A percentile compares a stretch with the other conserved stretches of the same genome.
Conservation (phyloP, 1,284 basidiomycete genomes). For the Laetiporus sulphureus region DNA sequence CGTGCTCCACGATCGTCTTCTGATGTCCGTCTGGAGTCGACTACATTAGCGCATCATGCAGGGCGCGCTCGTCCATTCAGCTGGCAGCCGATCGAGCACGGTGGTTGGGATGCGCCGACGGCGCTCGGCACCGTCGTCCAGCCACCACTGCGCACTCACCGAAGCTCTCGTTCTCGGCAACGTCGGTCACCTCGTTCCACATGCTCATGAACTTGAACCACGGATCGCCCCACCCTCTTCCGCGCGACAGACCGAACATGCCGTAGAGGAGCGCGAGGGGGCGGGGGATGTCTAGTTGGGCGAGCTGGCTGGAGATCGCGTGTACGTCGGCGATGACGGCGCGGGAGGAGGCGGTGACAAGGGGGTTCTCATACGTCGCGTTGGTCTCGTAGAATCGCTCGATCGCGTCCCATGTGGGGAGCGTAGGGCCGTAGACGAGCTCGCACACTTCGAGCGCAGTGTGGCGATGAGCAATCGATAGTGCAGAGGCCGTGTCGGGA, state of each 20-base stretch:
- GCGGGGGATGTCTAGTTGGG: conserved; percentile 54
- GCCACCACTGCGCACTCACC: conserved; percentile 45
- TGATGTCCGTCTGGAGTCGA: conserved; percentile 52
- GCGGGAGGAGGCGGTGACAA: conserved; percentile 66
- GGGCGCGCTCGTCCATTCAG: no score
- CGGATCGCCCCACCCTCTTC: conserved; percentile 25
- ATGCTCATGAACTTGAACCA: conserved; percentile 53
- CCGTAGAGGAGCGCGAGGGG: conserved; percentile 53
- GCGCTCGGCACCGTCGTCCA: no score
- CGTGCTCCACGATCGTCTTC: conserved; percentile 64
- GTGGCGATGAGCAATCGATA: conserved; percentile 43
- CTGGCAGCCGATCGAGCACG: no score
- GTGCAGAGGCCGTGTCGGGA: conserved; percentile 13
- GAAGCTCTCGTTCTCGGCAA: conserved; percentile 70
- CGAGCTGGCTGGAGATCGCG: conserved; percentile 47
- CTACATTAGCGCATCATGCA: neutral
- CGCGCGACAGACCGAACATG: conserved; percentile 41
- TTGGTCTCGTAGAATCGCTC: conserved; percentile 62
- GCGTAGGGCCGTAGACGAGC: conserved; percentile 53
- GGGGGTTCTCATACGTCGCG: conserved; percentile 71
- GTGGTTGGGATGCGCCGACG: no score
- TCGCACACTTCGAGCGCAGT: conserved; percentile 62
- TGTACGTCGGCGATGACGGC: conserved; percentile 65
- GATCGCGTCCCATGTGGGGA: conserved; percentile 39
- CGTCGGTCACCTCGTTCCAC: conserved; percentile 68